A percentile compares a stretch with the other conserved stretches of the same genome.
Conservation (phyloP, 768 basidiomycete genomes). For the Fistulinella prunicolor region DNA sequence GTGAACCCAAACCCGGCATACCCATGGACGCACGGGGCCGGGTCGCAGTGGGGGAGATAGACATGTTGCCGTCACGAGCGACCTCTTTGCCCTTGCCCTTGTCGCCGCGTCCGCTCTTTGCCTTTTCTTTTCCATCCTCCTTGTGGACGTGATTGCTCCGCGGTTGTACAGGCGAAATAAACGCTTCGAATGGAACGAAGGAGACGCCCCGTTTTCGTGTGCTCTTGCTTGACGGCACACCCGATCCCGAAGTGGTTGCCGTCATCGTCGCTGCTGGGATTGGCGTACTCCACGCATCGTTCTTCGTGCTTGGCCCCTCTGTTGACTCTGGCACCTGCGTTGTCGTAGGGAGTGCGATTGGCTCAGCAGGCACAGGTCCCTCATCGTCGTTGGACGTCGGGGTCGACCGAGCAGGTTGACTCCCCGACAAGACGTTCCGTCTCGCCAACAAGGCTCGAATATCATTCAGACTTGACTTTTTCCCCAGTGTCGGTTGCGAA, state of each 20-base stretch:
- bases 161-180: conserved; percentile 18
- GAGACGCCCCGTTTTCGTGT: not conserved
- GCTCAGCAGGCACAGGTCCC: not conserved
- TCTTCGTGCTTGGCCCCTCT: not conserved
- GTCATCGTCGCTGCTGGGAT: not conserved
- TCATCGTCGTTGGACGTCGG: not conserved
- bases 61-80: too few relatives aligned
- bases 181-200: conserved; percentile 17
- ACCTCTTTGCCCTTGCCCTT: conserved; percentile 2
- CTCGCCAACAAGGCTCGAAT: conserved; percentile 16
- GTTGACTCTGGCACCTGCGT: not conserved
- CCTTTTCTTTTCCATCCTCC: too few relatives aligned
- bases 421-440: not conserved
- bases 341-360: not conserved
- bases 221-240: not conserved
- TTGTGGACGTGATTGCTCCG: not conserved
- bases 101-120: not conserved
- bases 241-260: not conserved
- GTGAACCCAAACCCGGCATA: not conserved
- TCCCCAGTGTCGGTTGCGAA: not conserved
- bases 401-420: not conserved
- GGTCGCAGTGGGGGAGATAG: not conserved
- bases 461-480: conserved; percentile 15
- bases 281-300: not conserved
- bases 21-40: not conserved